Evolutionary conservation across 345 rosid genomes (phyloP).

Genomic region (Iberis pinnata): DNA sequence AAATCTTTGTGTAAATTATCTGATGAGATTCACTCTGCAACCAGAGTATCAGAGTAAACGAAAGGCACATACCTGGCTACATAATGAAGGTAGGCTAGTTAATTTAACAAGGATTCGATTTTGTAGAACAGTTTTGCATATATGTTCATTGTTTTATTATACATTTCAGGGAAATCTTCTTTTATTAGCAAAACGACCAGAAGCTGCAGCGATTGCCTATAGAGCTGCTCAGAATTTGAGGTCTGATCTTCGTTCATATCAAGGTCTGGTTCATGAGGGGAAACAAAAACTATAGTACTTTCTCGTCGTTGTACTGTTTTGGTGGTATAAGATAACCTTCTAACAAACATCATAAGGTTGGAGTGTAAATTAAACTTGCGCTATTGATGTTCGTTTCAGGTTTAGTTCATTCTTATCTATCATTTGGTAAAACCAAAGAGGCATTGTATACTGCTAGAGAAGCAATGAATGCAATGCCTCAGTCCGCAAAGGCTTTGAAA

Average conservation of each 20-base stretch:
- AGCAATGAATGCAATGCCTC: conserved; percentile 99
- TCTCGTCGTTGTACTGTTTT: conserved; percentile 19
- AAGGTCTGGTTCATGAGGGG: conserved; percentile 47
- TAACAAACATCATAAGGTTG: conserved; percentile 7
- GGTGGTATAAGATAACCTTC: conserved; percentile 10
- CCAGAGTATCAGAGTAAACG: conserved; percentile 89
- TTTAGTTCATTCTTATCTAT: conserved; percentile 89
- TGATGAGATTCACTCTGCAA: conserved; percentile 24
- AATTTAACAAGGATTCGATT: background rate
- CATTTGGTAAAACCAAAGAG: conserved; percentile 80
- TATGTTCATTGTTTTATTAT: background rate
- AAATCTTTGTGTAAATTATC: conserved; percentile 17
- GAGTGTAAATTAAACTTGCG: conserved; percentile 21
- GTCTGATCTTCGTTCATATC: conserved; percentile 95
- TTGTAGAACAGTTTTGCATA: background rate
- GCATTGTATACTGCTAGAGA: conserved; percentile 91
- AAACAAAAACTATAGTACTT: conserved; percentile 4
- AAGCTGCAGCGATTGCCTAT: conserved; percentile 80
- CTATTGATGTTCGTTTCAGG: conserved; percentile 42
- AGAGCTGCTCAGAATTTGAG: conserved; percentile 94
- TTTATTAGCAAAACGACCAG: conserved; percentile 71
- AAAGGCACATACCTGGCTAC: conserved; percentile 85
- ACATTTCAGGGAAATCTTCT: conserved; percentile 70
- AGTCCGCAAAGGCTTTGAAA: conserved; percentile 89
- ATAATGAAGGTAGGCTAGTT: conserved; percentile 80